Conservation (phyloP, 139 green algal species). For the Chlamydomonas schloesseri region DNA sequence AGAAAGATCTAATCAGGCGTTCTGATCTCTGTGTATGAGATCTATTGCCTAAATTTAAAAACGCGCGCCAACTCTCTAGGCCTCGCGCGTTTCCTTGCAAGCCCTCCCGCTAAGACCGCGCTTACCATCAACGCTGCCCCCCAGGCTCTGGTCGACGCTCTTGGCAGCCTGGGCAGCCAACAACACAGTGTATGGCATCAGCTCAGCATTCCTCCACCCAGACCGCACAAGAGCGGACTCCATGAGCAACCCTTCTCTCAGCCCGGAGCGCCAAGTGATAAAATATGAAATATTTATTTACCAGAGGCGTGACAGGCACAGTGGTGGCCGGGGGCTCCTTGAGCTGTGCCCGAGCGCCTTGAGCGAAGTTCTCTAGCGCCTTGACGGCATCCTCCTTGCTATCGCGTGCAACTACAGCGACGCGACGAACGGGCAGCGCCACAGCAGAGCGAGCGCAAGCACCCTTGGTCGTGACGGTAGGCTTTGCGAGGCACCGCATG, state of each 20-base stretch:
- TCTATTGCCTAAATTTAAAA: not conserved
- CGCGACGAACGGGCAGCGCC: not conserved
- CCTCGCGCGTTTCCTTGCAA: not conserved
- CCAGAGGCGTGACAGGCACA: not conserved
- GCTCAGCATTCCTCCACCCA: too few relatives aligned
- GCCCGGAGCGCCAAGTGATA: not conserved
- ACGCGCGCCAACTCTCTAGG: not conserved
- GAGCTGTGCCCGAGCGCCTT: not conserved
- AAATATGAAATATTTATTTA: not conserved
- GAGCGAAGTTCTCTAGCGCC: constrained; percentile 10
- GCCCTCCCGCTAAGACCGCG: not conserved
- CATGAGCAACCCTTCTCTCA: not conserved
- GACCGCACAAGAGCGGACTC: too few relatives aligned
- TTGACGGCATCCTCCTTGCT: constrained; percentile 21
- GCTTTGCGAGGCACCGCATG: too few relatives aligned
- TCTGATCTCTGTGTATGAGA: not conserved
- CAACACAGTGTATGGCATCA: too few relatives aligned
- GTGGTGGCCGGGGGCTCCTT: not conserved
- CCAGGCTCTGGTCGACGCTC: not conserved
- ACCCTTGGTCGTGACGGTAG: not conserved
- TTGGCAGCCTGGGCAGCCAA: not conserved
- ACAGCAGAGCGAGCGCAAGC: not conserved
- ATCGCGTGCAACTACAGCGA: not conserved
- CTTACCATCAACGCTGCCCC: constrained; percentile 23
- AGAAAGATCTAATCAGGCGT: too few relatives aligned